Conservation (phyloP, 495 filamentous ascomycete species). For the Podospora anserina region DNA sequence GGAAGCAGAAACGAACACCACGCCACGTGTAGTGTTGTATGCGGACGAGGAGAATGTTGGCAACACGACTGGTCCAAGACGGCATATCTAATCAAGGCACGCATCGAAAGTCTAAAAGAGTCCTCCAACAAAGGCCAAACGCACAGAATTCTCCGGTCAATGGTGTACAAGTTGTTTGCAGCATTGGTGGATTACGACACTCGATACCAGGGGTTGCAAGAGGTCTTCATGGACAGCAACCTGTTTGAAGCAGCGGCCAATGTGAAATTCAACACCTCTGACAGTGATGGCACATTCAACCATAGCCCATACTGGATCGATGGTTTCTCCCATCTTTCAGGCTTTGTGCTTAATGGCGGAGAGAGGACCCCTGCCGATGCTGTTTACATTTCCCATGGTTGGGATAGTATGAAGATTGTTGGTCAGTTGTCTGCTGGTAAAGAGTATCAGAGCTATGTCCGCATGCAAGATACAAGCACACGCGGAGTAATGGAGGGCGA, state of each 20-base stretch:
- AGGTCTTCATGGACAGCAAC: constrained; percentile 28
- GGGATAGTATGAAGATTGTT: constrained; percentile 59
- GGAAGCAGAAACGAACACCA: constrained; percentile 29
- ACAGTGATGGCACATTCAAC: constrained; percentile 50
- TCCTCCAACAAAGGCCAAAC: constrained; percentile 38
- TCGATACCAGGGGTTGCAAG: constrained; percentile 23
- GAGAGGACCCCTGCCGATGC: constrained; percentile 55
- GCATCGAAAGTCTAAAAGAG: constrained; percentile 39
- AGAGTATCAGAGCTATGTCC: constrained; percentile 55
- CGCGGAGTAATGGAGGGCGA: constrained; percentile 42
- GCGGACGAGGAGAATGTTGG: constrained; percentile 32
- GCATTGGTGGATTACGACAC: constrained; percentile 55
- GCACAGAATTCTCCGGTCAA: constrained; percentile 49
- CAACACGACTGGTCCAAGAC: constrained; percentile 40
- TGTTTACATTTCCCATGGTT: constrained; percentile 64
- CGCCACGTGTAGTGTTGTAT: constrained; percentile 36
- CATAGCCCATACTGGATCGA: constrained; percentile 64
- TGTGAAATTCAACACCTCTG: constrained; percentile 23
- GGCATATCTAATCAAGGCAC: constrained; percentile 41
- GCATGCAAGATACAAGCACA: constrained; percentile 46
- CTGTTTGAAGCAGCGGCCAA: constrained; percentile 30
- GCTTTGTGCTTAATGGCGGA: constrained; percentile 67
- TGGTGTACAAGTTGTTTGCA: constrained; percentile 64
- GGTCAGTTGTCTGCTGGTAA: constrained; percentile 39
- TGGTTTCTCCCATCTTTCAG: constrained; percentile 53